phyloP scores from a whole-genome alignment of 495 filamentous ascomycete genomes.

The Xylaria cubensis region DNA sequence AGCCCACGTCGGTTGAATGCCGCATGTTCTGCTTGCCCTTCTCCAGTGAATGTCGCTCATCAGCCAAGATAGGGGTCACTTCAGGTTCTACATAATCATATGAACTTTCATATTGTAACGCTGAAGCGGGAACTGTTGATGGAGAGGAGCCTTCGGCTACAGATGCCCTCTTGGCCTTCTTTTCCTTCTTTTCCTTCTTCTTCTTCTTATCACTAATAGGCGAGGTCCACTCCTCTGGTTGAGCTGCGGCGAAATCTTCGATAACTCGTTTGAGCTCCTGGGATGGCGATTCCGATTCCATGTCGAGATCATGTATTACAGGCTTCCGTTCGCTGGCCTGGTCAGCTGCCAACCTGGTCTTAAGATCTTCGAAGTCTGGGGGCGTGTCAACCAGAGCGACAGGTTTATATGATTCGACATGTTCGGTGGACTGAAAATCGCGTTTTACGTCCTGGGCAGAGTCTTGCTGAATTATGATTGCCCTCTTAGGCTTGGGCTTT shows the following conservation, averaged over 20 bases:
- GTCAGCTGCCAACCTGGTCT: constrained; percentile 27
- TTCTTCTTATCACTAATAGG: constrained; percentile 37
- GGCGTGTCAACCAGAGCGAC: constrained; percentile 41
- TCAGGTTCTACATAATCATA: constrained; percentile 34
- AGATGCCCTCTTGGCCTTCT: constrained; percentile 40
- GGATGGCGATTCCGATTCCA: neutral
- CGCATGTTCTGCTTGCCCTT: constrained; percentile 31
- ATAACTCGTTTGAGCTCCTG: constrained; percentile 30
- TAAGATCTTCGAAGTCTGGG: constrained; percentile 32
- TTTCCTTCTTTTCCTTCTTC: constrained; percentile 46
- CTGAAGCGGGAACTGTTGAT: constrained; percentile 21
- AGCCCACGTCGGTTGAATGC: constrained; percentile 21
- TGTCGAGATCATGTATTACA: neutral
- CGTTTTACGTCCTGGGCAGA: constrained; percentile 23
- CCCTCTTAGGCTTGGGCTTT: constrained; percentile 40
- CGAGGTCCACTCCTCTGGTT: constrained; percentile 25
- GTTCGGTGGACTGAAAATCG: constrained; percentile 30
- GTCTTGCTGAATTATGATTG: constrained; percentile 35
- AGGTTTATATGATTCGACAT: constrained; percentile 29
- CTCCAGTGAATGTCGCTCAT: constrained; percentile 33
- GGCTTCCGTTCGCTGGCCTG: constrained; percentile 18
- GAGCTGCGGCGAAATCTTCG: constrained; percentile 39
- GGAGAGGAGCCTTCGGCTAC: constrained; percentile 35
- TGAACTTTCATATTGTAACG: constrained; percentile 43
- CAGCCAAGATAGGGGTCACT: constrained; percentile 21